Percentiles rank a stretch among this genome's conserved stretches.
phyloP scores from a whole-genome alignment of 2,329 filamentous ascomycete species.

The Pyricularia grisea region DNA sequence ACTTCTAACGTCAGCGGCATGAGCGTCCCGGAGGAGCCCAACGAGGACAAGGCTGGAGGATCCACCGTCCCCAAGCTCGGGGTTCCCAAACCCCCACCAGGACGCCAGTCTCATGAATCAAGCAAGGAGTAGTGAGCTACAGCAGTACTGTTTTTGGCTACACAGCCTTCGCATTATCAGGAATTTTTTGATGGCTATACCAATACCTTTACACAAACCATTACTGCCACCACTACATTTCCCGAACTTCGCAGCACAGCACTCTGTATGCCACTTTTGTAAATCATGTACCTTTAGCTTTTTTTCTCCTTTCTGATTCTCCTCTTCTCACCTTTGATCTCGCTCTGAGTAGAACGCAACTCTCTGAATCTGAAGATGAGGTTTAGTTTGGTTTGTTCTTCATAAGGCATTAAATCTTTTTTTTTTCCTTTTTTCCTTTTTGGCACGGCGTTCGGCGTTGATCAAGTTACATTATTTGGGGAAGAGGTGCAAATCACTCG shows the following conservation, averaged over 20 bases:
- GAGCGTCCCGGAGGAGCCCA: slow-evolving; percentile 21
- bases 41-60: slow-evolving; percentile 17
- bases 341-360: neutral
- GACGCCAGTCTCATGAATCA: neutral
- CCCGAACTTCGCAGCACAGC: neutral
- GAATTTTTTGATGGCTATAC: neutral
- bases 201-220: neutral
- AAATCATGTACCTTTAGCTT: neutral
- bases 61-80: slow-evolving; percentile 15
- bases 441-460: neutral
- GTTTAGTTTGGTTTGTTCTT: neutral
- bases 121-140: neutral
- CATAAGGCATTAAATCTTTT: neutral
- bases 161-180: neutral
- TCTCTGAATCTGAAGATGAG: neutral
- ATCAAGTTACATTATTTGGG: neutral
- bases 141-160: neutral
- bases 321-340: neutral
- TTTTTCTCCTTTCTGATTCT: neutral
- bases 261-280: neutral
- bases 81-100: slow-evolving; percentile 6
- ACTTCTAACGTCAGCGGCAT: slow-evolving; percentile 12
- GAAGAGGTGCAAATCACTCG: neutral
- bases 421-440: no score
- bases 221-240: neutral